These are phyloP conservation scores for Phialocephala subalpina DNA, from an alignment of 2,329 filamentous ascomycete genomes.

Conservation along the genomic window DNA sequence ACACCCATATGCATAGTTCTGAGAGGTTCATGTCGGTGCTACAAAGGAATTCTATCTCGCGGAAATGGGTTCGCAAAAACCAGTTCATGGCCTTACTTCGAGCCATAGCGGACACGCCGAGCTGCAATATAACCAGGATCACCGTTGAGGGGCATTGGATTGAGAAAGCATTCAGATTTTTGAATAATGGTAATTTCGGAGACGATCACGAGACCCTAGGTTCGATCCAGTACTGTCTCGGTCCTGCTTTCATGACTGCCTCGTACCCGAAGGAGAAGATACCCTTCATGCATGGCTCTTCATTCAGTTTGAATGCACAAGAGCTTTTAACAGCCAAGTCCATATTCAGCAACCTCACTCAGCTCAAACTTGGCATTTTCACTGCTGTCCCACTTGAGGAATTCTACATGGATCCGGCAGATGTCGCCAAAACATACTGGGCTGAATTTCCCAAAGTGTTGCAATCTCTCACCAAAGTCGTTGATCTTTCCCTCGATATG, in stretches of 20 bases:
- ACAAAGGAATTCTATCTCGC: neutral
- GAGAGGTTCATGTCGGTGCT: neutral
- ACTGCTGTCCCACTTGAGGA: neutral
- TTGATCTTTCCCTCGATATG: constrained; percentile 15
- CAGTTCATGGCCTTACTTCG: constrained; percentile 11
- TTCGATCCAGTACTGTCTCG: neutral
- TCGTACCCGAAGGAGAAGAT: constrained; percentile 12
- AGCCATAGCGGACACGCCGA: constrained; percentile 4
- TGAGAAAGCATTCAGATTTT: neutral
- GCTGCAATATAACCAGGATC: constrained; percentile 7
- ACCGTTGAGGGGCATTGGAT: neutral
- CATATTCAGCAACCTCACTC: constrained; percentile 19
- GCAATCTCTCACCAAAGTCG: constrained; percentile 2
- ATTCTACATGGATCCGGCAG: neutral
- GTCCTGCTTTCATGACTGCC: neutral
- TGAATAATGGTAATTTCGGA: neutral
- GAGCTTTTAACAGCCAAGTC: constrained; percentile 8
- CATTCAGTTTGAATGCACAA: neutral
- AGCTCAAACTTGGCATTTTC: constrained; percentile 11
- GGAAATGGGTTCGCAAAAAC: neutral
- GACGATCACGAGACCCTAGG: neutral
- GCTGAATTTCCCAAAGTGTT: constrained; percentile 17
- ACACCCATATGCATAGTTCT: neutral
- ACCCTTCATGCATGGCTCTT: constrained; percentile 4
- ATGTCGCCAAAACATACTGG: constrained; percentile 11